These are phyloP conservation scores for Kazachstania sp. DNA, from an alignment of 1,139 yeast genomes.

Conservation along the genomic window DNA sequence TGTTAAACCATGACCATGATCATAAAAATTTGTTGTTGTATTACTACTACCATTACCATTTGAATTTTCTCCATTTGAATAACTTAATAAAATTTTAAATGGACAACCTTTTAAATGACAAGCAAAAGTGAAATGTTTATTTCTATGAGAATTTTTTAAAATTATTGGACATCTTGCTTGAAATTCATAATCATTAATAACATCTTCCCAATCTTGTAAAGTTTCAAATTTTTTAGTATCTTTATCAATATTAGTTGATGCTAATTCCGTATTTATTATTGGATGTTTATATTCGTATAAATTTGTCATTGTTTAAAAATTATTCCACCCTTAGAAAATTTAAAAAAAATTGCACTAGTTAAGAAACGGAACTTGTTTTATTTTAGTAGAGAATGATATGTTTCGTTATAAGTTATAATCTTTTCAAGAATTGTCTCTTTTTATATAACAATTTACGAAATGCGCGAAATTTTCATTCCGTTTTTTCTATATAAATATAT, in stretches of 20 bases:
- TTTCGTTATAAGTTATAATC: conserved; percentile 17
- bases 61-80: conserved; percentile 1
- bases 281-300: conserved; percentile 31
- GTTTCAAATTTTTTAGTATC: conserved; percentile 23
- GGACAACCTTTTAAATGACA: conserved; percentile 30
- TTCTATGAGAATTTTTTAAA: conserved; percentile 30
- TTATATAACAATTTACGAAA: not conserved
- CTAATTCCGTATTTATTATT: conserved; percentile 27
- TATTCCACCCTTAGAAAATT: too few relatives aligned
- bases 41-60: not conserved
- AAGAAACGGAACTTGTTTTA: too few relatives aligned
- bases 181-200: conserved; percentile 30
- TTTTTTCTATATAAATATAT: too few relatives aligned
- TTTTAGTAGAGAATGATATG: not conserved
- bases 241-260: conserved; percentile 7
- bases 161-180: conserved; percentile 31
- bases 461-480: too few relatives aligned
- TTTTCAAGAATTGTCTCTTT: not conserved
- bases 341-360: too few relatives aligned
- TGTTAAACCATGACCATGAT: not conserved
- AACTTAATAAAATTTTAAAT: conserved; percentile 27
- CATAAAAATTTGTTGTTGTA: not conserved
- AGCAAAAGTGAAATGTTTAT: conserved; percentile 32
- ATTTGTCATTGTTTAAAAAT: conserved; percentile 22
- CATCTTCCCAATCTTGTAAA: conserved; percentile 29